These are phyloP conservation scores for Suhomyces tanzawaensis DNA, from an alignment of 805 yeast species.

Conservation along the genomic window DNA sequence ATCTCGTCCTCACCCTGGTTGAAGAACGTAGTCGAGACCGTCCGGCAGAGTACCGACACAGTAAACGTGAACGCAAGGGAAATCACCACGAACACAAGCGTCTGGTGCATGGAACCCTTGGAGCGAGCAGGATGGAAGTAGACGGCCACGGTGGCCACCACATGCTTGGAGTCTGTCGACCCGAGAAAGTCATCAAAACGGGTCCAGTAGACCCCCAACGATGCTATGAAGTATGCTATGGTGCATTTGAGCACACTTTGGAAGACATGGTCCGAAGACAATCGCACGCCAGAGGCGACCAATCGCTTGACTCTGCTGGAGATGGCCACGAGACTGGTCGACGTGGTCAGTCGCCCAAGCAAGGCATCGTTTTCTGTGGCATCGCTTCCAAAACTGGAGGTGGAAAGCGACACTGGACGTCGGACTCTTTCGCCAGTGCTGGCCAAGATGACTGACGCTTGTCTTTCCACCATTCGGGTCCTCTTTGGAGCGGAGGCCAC, in stretches of 20 bases:
- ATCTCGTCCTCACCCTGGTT: constrained; percentile 45
- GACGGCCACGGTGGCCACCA: constrained; percentile 78
- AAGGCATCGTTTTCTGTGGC: neutral
- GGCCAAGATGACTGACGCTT: constrained; percentile 39
- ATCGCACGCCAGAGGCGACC: too few relatives aligned
- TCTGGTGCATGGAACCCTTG: constrained; percentile 77
- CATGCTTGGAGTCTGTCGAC: constrained; percentile 69
- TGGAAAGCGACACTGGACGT: constrained; percentile 23
- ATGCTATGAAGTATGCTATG: constrained; percentile 70
- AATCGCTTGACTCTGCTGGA: neutral
- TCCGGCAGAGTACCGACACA: constrained; percentile 52
- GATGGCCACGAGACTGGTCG: neutral
- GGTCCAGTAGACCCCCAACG: constrained; percentile 64
- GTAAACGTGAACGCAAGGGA: constrained; percentile 54
- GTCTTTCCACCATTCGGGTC: constrained; percentile 3
- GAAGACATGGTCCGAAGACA: neutral
- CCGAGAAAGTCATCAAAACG: constrained; percentile 55
- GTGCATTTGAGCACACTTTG: constrained; percentile 57
- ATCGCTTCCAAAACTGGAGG: neutral
- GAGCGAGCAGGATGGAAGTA: constrained; percentile 83
- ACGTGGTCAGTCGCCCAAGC: neutral
- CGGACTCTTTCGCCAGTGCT: constrained; percentile 39
- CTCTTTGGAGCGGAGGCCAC: too few relatives aligned
- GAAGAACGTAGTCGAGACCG: constrained; percentile 46
- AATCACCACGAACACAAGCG: constrained; percentile 56